Percentiles rank a stretch among this genome's conserved stretches.
Conservation (phyloP, 2,329 filamentous ascomycete species). For the Trichoderma polysporum region DNA sequence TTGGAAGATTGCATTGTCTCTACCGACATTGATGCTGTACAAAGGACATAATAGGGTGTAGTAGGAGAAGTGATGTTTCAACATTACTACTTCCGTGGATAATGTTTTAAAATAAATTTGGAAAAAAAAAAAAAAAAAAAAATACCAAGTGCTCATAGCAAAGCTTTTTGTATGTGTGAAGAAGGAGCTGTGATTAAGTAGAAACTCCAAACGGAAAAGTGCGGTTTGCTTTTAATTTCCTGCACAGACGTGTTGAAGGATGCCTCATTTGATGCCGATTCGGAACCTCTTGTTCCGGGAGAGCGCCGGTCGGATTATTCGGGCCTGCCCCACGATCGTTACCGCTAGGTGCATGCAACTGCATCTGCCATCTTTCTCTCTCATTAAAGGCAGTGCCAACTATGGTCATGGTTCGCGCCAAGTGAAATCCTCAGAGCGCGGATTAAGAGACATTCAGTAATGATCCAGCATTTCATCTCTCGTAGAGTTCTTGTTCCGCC, state of each 20-base stretch:
- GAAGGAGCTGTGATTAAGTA: background rate
- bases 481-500: background rate
- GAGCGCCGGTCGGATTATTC: background rate
- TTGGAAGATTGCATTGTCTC: slow-evolving; percentile 1
- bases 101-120: background rate
- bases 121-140: background rate
- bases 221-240: background rate
- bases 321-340: background rate
- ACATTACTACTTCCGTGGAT: background rate
- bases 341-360: background rate
- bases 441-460: background rate
- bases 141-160: background rate
- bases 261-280: background rate
- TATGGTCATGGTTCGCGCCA: background rate
- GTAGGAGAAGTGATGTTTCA: background rate
- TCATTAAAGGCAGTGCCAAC: background rate
- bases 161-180: background rate
- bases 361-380: background rate
- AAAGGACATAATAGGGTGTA: background rate
- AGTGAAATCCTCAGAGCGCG: background rate
- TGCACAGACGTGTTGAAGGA: background rate
- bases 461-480: background rate
- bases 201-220: background rate
- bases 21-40: slow-evolving; percentile 1
- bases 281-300: background rate